Evolutionary conservation across 2,329 filamentous ascomycete genomes (phyloP).

Genomic region (Xylariaceae sp.): DNA sequence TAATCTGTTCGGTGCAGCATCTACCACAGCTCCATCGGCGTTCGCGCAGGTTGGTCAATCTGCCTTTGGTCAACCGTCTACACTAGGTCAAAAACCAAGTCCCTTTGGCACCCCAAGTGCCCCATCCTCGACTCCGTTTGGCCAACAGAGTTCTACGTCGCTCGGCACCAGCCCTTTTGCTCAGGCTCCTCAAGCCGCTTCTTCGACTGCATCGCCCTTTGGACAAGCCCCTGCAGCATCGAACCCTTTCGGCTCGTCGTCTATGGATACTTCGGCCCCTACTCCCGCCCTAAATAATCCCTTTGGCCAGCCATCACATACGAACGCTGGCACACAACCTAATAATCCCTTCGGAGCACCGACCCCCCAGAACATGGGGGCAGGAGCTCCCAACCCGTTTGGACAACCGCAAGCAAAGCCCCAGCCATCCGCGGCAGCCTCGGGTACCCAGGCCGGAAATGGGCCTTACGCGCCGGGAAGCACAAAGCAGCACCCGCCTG

Average conservation of each 20-base stretch:
- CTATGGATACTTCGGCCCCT: conserved; percentile 28
- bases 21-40: conserved; percentile 20
- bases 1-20: conserved; percentile 27
- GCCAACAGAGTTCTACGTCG: conserved; percentile 5
- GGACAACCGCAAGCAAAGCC: conserved; percentile 17
- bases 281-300: conserved; percentile 23
- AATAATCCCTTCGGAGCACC: conserved; percentile 32
- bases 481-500: conserved; percentile 40
- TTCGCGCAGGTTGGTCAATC: conserved; percentile 32
- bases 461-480: conserved; percentile 42
- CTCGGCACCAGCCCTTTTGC: conserved; percentile 29
- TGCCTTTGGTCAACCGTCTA: conserved; percentile 36
- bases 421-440: conserved; percentile 15
- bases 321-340: conserved; percentile 3
- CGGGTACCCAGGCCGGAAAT: conserved; percentile 11
- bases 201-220: conserved; percentile 28
- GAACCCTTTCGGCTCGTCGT: conserved; percentile 30
- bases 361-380: conserved; percentile 6
- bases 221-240: conserved; percentile 24
- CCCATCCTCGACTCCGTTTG: conserved; percentile 10
- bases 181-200: conserved; percentile 21
- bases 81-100: conserved; percentile 30
- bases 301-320: conserved; percentile 23
- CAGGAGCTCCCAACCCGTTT: conserved; percentile 25
- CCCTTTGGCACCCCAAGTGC: conserved; percentile 26